Conservation (phyloP, 495 filamentous ascomycete species). For the Penicillium mononematosum region DNA sequence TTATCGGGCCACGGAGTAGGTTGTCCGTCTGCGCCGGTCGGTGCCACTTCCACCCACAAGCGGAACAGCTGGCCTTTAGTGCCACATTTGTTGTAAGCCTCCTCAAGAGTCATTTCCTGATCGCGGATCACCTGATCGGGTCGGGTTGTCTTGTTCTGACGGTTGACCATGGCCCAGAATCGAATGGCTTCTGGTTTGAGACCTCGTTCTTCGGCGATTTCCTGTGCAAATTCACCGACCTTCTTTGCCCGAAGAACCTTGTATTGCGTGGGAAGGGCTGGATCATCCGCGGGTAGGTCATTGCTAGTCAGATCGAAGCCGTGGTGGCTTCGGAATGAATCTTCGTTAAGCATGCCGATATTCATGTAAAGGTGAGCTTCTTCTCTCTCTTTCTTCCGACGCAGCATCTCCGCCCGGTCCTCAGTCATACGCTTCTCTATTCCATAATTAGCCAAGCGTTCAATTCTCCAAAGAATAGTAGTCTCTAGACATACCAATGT, state of each 20-base stretch:
- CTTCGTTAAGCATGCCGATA: constrained; percentile 74
- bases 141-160: constrained; percentile 93
- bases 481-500: constrained; percentile 62
- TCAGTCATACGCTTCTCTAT: constrained; percentile 70
- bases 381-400: constrained; percentile 78
- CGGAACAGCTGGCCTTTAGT: constrained; percentile 73
- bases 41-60: constrained; percentile 79
- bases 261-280: constrained; percentile 57
- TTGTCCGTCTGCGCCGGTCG: constrained; percentile 64
- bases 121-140: constrained; percentile 84
- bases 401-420: constrained; percentile 72
- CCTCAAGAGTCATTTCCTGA: constrained; percentile 75
- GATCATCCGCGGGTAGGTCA: constrained; percentile 66
- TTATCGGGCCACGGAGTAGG: constrained; percentile 62
- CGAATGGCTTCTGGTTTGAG: constrained; percentile 61
- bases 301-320: constrained; percentile 81
- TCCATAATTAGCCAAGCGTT: constrained; percentile 10
- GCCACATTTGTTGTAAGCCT: constrained; percentile 65
- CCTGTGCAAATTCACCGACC: constrained; percentile 67
- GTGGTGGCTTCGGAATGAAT: constrained; percentile 73
- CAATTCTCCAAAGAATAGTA: neutral
- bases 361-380: constrained; percentile 90
- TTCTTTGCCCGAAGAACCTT: constrained; percentile 69
- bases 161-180: constrained; percentile 96
- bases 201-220: constrained; percentile 66